Evolutionary conservation across 148 eudicot species (phyloP), one percentile per base, ranked within the genome.

Genomic region (Gaultheria prostrata): DNA sequence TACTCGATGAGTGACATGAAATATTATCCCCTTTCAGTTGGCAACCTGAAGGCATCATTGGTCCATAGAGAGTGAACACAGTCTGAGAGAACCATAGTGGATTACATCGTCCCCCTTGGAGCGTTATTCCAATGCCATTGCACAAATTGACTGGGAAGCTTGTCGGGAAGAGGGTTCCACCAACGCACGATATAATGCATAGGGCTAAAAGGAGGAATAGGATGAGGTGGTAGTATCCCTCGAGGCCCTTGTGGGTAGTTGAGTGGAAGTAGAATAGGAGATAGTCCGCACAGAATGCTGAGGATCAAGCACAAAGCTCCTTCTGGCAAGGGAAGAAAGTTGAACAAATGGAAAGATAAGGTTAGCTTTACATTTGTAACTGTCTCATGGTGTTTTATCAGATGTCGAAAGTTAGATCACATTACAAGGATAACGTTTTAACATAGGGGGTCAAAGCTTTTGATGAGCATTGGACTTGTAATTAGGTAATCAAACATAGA

Each of bases 71-170:
- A 46, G 94, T 92, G 84, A 94, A 94, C 4, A 97, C 99, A 14
- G 94, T 94, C 87, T 94, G 99, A 85, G 91, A 96, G 89, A 96
- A 94, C 99, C 99, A 96, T 49, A 96, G 93, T 35, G 39, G 39
- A 35, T 35, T 35, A 35, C 4, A 35, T 35, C 39, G 6, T 35
- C 39, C 39, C 81, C 98, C 99, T 86, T 96, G 99, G 20, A 96
- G 93, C 14, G 98, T 86, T 63, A 94, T 87, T 28, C 93, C 92
- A 82, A 94, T 90, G 67, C 93, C 95, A 53, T 89, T 89, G 48
- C 90, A 88, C 71, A 96, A 85, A 86, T 94, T 98, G 59, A 90
- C 85, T 0, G 95, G 93, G 84, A 96, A 96, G 88, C 93, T 94
- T 46, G 93, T 89, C 0, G 98, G 98, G 81, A 89, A 51, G 43